Evolutionary conservation across 306 rosid genomes (phyloP).

Genomic region (Sesbania bispinosa): DNA sequence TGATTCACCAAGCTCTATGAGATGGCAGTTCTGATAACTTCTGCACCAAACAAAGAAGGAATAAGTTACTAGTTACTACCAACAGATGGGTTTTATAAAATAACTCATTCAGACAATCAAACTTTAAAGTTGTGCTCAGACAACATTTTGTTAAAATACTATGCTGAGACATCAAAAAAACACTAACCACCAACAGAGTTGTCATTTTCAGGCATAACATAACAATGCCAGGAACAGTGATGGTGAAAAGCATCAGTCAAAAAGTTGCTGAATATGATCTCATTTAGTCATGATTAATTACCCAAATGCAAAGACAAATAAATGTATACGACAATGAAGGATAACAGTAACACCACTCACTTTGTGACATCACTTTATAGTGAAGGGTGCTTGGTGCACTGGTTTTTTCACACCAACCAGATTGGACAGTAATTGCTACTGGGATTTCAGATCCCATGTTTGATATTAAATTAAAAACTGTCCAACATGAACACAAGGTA

Average conservation of each 20-base stretch:
- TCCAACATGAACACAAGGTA: background rate
- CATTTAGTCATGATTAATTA: background rate
- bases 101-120: background rate
- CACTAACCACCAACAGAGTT: background rate
- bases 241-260: constrained; percentile 6
- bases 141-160: background rate
- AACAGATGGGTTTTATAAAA: background rate
- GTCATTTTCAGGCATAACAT: background rate
- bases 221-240: background rate
- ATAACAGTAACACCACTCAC: background rate
- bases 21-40: constrained; percentile 5
- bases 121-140: background rate
- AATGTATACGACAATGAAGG: background rate
- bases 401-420: background rate
- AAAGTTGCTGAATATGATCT: background rate
- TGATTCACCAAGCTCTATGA: constrained; percentile 1
- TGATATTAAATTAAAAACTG: background rate
- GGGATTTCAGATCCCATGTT: background rate
- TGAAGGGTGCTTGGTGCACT: background rate
- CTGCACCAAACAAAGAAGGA: constrained; percentile 31
- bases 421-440: background rate
- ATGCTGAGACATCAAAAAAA: background rate
- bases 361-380: background rate
- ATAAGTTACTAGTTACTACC: background rate
- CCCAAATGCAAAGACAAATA: background rate